Percentiles rank a stretch among this genome's conserved stretches.
These are phyloP conservation scores for Hanseniaspora lindneri DNA, from an alignment of 805 yeast species.

Conservation along the genomic window DNA sequence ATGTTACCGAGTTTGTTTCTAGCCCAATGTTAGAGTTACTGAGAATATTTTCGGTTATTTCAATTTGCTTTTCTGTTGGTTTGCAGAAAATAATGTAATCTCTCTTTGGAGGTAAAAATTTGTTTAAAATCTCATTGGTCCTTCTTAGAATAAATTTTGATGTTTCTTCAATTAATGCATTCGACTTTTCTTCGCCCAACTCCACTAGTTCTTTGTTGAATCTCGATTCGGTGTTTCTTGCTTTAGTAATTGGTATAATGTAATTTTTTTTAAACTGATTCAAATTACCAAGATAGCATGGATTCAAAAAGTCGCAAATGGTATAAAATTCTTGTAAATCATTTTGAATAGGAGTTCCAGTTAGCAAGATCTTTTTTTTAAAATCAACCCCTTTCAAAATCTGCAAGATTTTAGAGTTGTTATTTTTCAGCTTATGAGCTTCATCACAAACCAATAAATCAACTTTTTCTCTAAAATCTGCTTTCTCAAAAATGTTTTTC, in stretches of 20 bases:
- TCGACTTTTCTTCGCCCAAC: conserved; percentile 50
- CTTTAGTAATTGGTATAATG: conserved; percentile 56
- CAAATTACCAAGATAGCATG: conserved; percentile 61
- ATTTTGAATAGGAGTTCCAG: conserved; percentile 93
- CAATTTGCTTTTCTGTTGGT: conserved; percentile 54
- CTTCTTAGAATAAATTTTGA: conserved; percentile 60
- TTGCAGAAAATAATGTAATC: conserved; percentile 68
- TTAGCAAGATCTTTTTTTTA: conserved; percentile 48
- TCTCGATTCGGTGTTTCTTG: conserved; percentile 55
- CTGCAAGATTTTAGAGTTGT: conserved; percentile 57
- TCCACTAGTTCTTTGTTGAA: conserved; percentile 37
- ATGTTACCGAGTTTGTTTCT: conserved; percentile 24
- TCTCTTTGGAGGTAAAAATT: conserved; percentile 58
- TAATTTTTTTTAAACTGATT: conserved; percentile 47
- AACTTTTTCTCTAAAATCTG: conserved; percentile 37
- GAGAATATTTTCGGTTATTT: conserved; percentile 42
- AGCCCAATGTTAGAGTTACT: conserved; percentile 25
- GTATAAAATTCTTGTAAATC: conserved; percentile 74
- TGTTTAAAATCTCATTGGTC: conserved; percentile 44
- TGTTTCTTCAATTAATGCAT: conserved; percentile 54
- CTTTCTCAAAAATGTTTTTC: conserved; percentile 7
- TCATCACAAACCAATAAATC: conserved; percentile 87
- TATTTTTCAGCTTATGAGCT: conserved; percentile 79
- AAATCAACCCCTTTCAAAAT: conserved; percentile 47
- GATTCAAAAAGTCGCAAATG: conserved; percentile 71